Percentiles rank a stretch among this genome's conserved stretches.
Conservation (phyloP, 768 basidiomycete species). For the Zangia roseola region DNA sequence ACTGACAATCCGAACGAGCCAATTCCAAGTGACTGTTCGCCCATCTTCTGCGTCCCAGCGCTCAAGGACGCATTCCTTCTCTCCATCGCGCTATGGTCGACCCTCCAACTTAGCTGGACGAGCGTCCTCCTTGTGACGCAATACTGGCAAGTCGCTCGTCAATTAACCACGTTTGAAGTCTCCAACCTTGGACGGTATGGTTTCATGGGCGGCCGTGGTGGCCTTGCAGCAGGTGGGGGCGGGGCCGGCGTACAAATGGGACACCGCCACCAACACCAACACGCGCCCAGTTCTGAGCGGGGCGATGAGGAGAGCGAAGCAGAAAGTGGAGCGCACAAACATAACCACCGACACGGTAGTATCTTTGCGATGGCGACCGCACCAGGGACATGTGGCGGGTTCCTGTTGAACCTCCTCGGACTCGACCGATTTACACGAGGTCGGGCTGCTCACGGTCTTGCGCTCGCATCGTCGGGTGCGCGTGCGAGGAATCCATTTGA, state of each 20-base stretch:
- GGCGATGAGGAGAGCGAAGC: slow-evolving; percentile 43
- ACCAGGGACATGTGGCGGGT: slow-evolving; percentile 42
- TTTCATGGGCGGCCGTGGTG: slow-evolving; percentile 92
- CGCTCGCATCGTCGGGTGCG: slow-evolving; percentile 50
- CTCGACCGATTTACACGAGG: slow-evolving; percentile 94
- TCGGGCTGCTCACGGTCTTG: slow-evolving; percentile 83
- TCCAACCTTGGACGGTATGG: slow-evolving; percentile 94
- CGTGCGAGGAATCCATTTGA: slow-evolving; percentile 92
- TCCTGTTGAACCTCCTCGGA: slow-evolving; percentile 89
- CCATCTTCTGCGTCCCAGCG: slow-evolving; percentile 63
- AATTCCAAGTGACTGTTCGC: slow-evolving; percentile 18
- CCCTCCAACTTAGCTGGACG: slow-evolving; percentile 96
- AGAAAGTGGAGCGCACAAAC: slow-evolving; percentile 37
- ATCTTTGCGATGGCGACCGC: slow-evolving; percentile 34
- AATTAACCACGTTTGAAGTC: slow-evolving; percentile 96
- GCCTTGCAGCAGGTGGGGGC: slow-evolving; percentile 53
- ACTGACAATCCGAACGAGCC: slow-evolving; percentile 26
- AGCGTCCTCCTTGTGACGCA: slow-evolving; percentile 81
- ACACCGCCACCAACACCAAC: slow-evolving; percentile 50
- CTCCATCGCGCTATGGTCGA: slow-evolving; percentile 78
- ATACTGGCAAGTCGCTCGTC: slow-evolving; percentile 87
- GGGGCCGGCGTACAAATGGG: slow-evolving; percentile 74
- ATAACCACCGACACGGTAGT: slow-evolving; percentile 45
- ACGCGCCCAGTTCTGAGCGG: slow-evolving; percentile 40
- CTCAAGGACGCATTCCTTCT: slow-evolving; percentile 82